These are phyloP conservation scores for Vitis riparia DNA, from an alignment of 164 flowering plant species.

Conservation along the genomic window DNA sequence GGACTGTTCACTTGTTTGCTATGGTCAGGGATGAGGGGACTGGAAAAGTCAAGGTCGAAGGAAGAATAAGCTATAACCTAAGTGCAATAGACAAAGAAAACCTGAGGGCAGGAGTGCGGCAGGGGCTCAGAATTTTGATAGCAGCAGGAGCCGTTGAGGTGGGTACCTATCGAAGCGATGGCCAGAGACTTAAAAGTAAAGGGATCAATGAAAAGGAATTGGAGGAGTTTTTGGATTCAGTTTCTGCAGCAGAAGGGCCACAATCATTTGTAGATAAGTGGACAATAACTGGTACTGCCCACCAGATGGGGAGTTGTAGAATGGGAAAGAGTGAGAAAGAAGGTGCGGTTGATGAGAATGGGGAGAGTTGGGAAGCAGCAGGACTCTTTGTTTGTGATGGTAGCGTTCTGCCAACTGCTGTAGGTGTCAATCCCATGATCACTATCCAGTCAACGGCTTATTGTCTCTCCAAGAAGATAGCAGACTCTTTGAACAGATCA, in stretches of 20 bases:
- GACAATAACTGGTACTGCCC: slow-evolving; percentile 33
- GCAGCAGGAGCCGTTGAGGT: slow-evolving; percentile 69
- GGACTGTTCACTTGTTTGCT: slow-evolving; percentile 47
- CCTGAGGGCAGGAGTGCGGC: slow-evolving; percentile 37
- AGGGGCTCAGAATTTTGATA: slow-evolving; percentile 42
- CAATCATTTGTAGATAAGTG: slow-evolving; percentile 16
- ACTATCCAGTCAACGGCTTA: slow-evolving; percentile 41
- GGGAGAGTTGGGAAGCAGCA: slow-evolving; percentile 63
- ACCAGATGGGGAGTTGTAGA: slow-evolving; percentile 62
- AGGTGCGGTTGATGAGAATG: slow-evolving; percentile 54
- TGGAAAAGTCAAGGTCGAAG: slow-evolving; percentile 46
- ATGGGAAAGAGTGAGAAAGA: slow-evolving; percentile 48
- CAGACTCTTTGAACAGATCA: slow-evolving; percentile 8
- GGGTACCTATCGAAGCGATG: slow-evolving; percentile 56
- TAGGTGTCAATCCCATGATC: slow-evolving; percentile 63
- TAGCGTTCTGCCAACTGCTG: slow-evolving; percentile 58
- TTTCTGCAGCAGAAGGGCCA: slow-evolving; percentile 35
- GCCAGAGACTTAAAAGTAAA: slow-evolving; percentile 39
- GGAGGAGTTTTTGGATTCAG: slow-evolving; percentile 45
- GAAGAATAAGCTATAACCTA: slow-evolving; percentile 35
- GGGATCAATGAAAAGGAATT: slow-evolving; percentile 31
- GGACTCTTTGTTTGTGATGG: slow-evolving; percentile 62
- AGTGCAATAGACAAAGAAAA: slow-evolving; percentile 33
- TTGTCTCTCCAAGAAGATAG: slow-evolving; percentile 34
- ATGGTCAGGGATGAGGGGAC: slow-evolving; percentile 45